A percentile compares a stretch with the other conserved stretches of the same genome.
Evolutionary conservation across 768 basidiomycete species (phyloP).

Genomic region (Chiua virens): DNA sequence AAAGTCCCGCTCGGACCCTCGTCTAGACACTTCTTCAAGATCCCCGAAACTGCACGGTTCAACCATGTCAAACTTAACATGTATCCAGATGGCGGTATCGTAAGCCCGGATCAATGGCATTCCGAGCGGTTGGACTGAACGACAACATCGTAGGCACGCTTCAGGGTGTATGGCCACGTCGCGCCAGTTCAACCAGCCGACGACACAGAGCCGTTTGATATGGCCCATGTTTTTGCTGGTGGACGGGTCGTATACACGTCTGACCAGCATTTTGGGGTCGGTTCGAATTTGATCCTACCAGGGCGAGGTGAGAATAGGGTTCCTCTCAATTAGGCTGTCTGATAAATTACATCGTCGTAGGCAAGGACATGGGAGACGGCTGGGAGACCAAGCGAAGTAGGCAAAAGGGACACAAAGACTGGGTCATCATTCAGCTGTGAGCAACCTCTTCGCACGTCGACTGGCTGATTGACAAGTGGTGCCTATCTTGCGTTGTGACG

Average conservation of each 20-base stretch:
- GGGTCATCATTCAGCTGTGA: slow-evolving; percentile 87
- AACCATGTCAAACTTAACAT: slow-evolving; percentile 91
- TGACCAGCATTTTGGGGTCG: slow-evolving; percentile 94
- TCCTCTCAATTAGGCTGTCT: background rate
- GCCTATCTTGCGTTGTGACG: background rate
- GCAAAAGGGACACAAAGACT: slow-evolving; percentile 79
- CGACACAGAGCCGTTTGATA: slow-evolving; percentile 59
- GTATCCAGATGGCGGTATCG: slow-evolving; percentile 97
- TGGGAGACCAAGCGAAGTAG: slow-evolving; percentile 97
- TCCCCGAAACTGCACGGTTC: slow-evolving; percentile 49
- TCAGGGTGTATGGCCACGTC: slow-evolving; percentile 87
- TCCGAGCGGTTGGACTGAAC: slow-evolving; percentile 1
- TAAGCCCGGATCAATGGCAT: slow-evolving; percentile 29
- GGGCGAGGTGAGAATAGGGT: slow-evolving; percentile 62
- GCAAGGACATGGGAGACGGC: slow-evolving; percentile 94
- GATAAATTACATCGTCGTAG: slow-evolving; percentile 24
- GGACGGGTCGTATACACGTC: slow-evolving; percentile 82
- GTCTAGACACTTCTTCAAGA: slow-evolving; percentile 85
- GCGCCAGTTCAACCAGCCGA: slow-evolving; percentile 57
- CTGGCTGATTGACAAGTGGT: background rate
- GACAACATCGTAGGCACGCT: slow-evolving; percentile 64
- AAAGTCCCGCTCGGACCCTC: slow-evolving; percentile 75
- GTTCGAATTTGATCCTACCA: slow-evolving; percentile 87
- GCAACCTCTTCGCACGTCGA: slow-evolving; percentile 11
- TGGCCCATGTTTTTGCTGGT: slow-evolving; percentile 89